These are phyloP conservation scores for Ogataea hybrid DNA, from an alignment of 1,139 yeast species.

Conservation along the genomic window DNA sequence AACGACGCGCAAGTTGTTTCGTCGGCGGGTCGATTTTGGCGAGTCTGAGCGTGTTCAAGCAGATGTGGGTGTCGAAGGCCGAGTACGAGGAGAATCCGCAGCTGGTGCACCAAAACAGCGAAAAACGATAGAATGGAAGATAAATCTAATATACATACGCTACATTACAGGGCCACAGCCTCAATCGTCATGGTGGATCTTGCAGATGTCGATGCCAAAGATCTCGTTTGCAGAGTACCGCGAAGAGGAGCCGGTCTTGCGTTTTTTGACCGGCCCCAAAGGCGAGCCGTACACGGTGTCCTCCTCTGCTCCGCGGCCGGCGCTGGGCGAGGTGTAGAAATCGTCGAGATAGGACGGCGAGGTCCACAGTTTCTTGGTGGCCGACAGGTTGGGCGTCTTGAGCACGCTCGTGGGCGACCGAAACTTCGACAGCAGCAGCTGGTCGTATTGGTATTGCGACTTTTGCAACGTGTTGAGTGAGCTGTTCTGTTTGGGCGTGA, in stretches of 20 bases:
- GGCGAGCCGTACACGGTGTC: constrained; percentile 27
- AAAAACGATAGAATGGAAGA: constrained; percentile 4
- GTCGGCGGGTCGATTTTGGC: constrained; percentile 92
- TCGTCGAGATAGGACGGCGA: constrained; percentile 68
- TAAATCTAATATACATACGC: constrained; percentile 8
- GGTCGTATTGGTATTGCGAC: constrained; percentile 14
- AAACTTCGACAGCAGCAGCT: constrained; percentile 15
- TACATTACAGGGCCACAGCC: constrained; percentile 4
- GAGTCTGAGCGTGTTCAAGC: constrained; percentile 80
- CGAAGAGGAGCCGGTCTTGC: constrained; percentile 12
- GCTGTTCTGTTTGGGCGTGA: constrained; percentile 43
- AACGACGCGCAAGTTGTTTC: constrained; percentile 83
- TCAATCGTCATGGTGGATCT: constrained; percentile 25
- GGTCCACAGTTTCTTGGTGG: constrained; percentile 36
- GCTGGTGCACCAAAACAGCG: constrained; percentile 58
- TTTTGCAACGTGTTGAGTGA: constrained; percentile 5
- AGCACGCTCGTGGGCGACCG: constrained; percentile 24
- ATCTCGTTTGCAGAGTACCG: constrained; percentile 33
- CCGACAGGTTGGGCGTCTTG: constrained; percentile 18
- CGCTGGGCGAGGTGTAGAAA: constrained; percentile 57
- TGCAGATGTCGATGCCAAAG: constrained; percentile 32
- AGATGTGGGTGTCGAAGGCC: constrained; percentile 69
- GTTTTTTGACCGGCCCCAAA: constrained; percentile 19
- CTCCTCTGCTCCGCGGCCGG: constrained; percentile 15
- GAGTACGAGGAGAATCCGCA: constrained; percentile 68